phyloP scores from a whole-genome alignment of 306 rosid genomes.

The Chamaecrista fasciculata region DNA sequence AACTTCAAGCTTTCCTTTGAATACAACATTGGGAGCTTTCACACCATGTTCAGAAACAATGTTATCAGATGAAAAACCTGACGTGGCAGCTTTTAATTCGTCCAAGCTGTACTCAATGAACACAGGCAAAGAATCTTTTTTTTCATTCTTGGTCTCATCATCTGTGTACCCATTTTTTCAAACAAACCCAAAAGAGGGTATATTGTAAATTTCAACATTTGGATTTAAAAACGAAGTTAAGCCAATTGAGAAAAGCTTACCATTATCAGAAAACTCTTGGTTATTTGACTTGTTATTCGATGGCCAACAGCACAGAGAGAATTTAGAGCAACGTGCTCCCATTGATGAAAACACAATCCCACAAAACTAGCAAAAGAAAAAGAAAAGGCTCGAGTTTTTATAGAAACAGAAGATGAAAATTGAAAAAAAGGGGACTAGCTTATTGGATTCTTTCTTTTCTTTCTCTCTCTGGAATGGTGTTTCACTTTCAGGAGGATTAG shows the following conservation, averaged over 20 bases:
- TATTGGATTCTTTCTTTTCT: too few relatives aligned
- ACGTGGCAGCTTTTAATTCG: slow-evolving; percentile 73
- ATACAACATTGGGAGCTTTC: slow-evolving; percentile 98
- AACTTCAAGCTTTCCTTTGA: slow-evolving; percentile 72
- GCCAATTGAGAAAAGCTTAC: slow-evolving; percentile 33
- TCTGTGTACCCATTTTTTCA: slow-evolving; percentile 60
- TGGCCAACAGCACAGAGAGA: slow-evolving; percentile 63
- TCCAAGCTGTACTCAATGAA: slow-evolving; percentile 80
- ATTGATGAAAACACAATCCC: slow-evolving; percentile 35
- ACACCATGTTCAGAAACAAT: slow-evolving; percentile 98
- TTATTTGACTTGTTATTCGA: slow-evolving; percentile 51
- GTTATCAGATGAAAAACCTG: slow-evolving; percentile 81
- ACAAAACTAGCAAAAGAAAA: slow-evolving; percentile 1
- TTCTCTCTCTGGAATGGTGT: slow-evolving; percentile 16
- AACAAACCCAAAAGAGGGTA: slow-evolving; percentile 18
- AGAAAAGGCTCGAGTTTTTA: background rate
- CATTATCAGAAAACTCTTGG: slow-evolving; percentile 46
- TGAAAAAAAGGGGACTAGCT: background rate
- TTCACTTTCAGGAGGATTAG: slow-evolving; percentile 22
- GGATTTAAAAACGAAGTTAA: background rate
- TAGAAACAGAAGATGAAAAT: background rate
- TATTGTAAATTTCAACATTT: background rate
- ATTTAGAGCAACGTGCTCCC: slow-evolving; percentile 81
- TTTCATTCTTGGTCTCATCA: slow-evolving; percentile 47
- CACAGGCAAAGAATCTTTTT: slow-evolving; percentile 49